Evolutionary conservation across 805 yeast species (phyloP), one percentile per base, ranked within the genome.

Genomic region (Komagataella mondaviorum): DNA sequence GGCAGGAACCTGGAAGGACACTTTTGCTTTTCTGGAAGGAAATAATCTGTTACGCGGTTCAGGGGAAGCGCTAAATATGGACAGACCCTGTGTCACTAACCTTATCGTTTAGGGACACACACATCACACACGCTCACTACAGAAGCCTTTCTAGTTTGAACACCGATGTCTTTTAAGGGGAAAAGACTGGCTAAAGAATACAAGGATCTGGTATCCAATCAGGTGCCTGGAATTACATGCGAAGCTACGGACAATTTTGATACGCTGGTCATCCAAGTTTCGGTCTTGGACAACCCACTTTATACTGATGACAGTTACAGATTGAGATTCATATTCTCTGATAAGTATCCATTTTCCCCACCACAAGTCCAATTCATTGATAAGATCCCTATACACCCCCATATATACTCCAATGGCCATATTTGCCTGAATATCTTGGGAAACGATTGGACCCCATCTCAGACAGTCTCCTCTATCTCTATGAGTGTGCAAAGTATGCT

Each of bases 341-440:
- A 63, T 1, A 68, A 67, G 0, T 82, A 82, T 54, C 88, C 88
- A 0, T 78, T 81, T 44, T 72, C 69, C 22, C 71, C 80, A 2
- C 88, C 88, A 0, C 73, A 71, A 51, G 83, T 78, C 2, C 68
- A 73, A 53, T 82, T 82, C 59, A 59, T 77, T n/a, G 56, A 51
- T 2, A 55, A 54, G 49, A 73, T 84, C 3, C 91, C 91, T 1
- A 57, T 82, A 2, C 89, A 84, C 59, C 91, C 91, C 0, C 91
- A 84, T 59, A 71, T 84, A 2, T 84, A 84, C 59, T 74, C 83
- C 36, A 85, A 85, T 58, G 91, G 90, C 1, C 90, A 85, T 58
- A 84, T 84, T n/a, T 84, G 91, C 60, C 66, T 84, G 18, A 79
- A 84, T 58, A 64, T 85, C 1, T 64, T 84, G 44, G 88, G 85